Base-by-base conservation (phyloP, 192 early-diverging fungal species). In the Coemansia sp. region DNA sequence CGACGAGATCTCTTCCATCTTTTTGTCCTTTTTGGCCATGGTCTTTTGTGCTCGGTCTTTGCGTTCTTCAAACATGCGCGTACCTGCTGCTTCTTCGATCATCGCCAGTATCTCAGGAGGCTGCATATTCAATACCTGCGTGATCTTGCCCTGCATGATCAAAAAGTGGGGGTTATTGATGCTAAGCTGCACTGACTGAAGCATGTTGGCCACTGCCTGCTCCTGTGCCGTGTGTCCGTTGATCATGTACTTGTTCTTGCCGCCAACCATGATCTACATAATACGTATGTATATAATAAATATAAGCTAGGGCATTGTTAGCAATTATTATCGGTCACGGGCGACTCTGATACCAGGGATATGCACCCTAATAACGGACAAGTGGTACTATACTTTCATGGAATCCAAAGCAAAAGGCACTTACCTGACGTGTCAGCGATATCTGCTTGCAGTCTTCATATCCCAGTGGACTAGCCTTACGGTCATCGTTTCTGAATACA, bases 71-170 rank as follows among this genome's bases (percentile, higher is more conserved):
- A 93, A 99, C 94, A 99, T 96, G 41, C 94, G 84, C 47, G 97
- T 99, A 4, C 97, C 97, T 5, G 97, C 96, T 1, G 97, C 97
- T 68, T 99, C 97, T 75, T 99, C 97, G 32, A 99, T 93, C 96
- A 99, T 98, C 18, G 90, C 87, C 22, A 99, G 81, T 31, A 98
- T 94, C 69, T 99, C 94, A 9, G 86, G 83, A 0, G 97, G 93
- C 65, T 97, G 95, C 97, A 99, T 99, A 70, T 97, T 98, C n/a
- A 99, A 85, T 9, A 99, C 96, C 63, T 98, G 94, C n/a, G 96
- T 99, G 62, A 99, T 98, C 53, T 88, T 80, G 34, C 96, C 97
- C 82, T 99, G 97, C 96, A 97, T 97, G 62, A 99, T 99, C 56
- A 99, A 72, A 73, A 99, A 99, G 74, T 99, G 95, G 16, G 97